Conservation (phyloP, 2,329 filamentous ascomycete species). For the Talaromyces amestolkiae region DNA sequence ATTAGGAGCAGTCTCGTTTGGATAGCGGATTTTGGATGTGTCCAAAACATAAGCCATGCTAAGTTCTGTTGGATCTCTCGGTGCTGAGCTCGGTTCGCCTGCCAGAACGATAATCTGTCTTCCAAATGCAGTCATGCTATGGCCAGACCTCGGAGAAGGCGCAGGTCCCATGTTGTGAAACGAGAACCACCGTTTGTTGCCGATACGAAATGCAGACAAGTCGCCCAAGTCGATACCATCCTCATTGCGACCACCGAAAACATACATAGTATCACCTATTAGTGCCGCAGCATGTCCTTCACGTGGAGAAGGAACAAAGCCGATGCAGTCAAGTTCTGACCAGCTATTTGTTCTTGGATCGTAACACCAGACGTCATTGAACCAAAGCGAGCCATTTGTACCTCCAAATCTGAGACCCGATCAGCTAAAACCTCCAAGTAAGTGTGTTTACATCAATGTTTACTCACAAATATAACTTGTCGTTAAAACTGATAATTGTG, state of each 20-base stretch:
- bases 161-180: conserved; percentile 99
- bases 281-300: conserved; percentile 93
- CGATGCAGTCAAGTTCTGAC: conserved; percentile 90
- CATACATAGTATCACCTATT: conserved; percentile 98
- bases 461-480: conserved; percentile 86
- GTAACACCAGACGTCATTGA: conserved; percentile 98
- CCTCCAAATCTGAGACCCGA: conserved; percentile 73
- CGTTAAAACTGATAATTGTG: conserved; percentile 84
- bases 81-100: conserved; percentile 87
- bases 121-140: conserved; percentile 94
- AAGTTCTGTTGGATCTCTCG: conserved; percentile 76
- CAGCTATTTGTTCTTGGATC: conserved; percentile 80
- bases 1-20: conserved; percentile 62
- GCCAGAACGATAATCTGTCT: conserved; percentile 91
- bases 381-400: conserved; percentile 94
- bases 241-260: conserved; percentile 93
- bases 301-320: conserved; percentile 88
- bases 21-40: conserved; percentile 94
- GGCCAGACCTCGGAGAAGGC: conserved; percentile 86
- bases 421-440: not conserved
- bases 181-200: conserved; percentile 92
- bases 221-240: conserved; percentile 91
- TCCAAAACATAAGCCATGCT: conserved; percentile 89
- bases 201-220: conserved; percentile 78
- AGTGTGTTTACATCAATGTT: conserved; percentile 8